These are phyloP conservation scores for Penicillium griseofulvum DNA, from an alignment of 2,329 filamentous ascomycete species.

Conservation along the genomic window DNA sequence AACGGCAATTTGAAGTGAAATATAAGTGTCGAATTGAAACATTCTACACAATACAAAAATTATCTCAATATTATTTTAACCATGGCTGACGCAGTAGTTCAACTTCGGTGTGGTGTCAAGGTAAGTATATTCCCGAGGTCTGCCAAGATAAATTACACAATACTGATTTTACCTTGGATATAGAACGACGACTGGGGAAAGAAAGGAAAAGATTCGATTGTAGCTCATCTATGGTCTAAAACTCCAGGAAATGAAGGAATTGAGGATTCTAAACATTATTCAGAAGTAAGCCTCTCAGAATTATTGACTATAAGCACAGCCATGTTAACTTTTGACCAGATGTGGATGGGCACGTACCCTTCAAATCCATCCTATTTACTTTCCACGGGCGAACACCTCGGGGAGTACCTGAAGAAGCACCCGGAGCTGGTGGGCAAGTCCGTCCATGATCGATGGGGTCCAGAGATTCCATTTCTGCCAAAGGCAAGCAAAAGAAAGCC, in stretches of 20 bases:
- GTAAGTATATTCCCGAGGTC: conserved; percentile 26
- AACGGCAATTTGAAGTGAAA: background rate
- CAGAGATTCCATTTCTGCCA: conserved; percentile 68
- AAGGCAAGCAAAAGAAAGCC: conserved; percentile 50
- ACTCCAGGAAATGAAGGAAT: conserved; percentile 64
- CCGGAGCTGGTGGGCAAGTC: conserved; percentile 63
- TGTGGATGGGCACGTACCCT: conserved; percentile 78
- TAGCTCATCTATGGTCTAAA: conserved; percentile 63
- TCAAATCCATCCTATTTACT: conserved; percentile 65
- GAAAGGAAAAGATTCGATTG: conserved; percentile 62
- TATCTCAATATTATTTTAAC: background rate
- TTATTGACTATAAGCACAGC: background rate
- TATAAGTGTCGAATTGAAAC: background rate
- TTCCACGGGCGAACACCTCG: conserved; percentile 61
- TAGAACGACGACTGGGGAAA: conserved; percentile 70
- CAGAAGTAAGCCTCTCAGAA: conserved; percentile 47
- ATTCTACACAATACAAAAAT: background rate
- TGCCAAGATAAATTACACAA: background rate
- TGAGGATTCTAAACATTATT: conserved; percentile 62
- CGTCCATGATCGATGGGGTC: conserved; percentile 60
- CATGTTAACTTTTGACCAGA: conserved; percentile 31
- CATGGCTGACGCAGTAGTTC: conserved; percentile 52
- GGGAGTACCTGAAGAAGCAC: conserved; percentile 63
- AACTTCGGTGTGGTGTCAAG: conserved; percentile 56
- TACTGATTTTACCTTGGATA: background rate